Conservation (phyloP, 2,329 filamentous ascomycete genomes). For the Pleurostoma richardsiae region DNA sequence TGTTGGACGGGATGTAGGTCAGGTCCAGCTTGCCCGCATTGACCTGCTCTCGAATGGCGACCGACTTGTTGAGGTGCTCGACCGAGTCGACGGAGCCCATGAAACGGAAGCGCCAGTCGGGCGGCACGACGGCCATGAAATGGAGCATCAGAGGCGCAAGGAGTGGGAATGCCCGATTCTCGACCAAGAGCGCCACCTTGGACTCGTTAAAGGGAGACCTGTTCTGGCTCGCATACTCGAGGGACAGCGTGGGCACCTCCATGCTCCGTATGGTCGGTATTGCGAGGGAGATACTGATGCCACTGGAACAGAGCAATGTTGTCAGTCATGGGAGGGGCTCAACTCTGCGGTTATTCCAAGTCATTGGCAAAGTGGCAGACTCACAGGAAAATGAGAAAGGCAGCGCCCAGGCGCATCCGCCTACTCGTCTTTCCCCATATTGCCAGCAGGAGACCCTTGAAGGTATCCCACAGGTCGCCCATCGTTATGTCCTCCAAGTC, state of each 20-base stretch:
- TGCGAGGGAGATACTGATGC: background rate
- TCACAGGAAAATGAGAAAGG: constrained; percentile 6
- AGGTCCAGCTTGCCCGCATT: constrained; percentile 42
- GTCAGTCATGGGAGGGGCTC: background rate
- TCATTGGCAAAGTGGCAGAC: background rate
- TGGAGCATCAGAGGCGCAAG: constrained; percentile 50
- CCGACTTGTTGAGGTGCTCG: constrained; percentile 33
- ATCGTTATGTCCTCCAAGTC: constrained; percentile 7
- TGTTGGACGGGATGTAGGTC: constrained; percentile 44
- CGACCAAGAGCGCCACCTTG: constrained; percentile 52
- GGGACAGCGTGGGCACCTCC: constrained; percentile 7
- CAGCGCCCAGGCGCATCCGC: constrained; percentile 6
- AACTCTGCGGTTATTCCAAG: background rate
- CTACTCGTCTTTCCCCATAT: constrained; percentile 8
- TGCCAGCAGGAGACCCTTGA: constrained; percentile 3
- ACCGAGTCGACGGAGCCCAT: constrained; percentile 46
- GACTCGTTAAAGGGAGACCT: constrained; percentile 38
- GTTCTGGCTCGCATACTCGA: constrained; percentile 8
- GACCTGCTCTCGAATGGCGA: constrained; percentile 39
- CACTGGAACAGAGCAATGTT: background rate
- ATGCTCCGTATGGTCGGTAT: no score
- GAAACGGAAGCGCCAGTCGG: constrained; percentile 53
- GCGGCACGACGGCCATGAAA: constrained; percentile 50
- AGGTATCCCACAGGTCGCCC: constrained; percentile 6
- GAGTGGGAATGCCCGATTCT: constrained; percentile 42